Evolutionary conservation across 345 rosid genomes (phyloP).

Genomic region (Hirschfeldia incana): DNA sequence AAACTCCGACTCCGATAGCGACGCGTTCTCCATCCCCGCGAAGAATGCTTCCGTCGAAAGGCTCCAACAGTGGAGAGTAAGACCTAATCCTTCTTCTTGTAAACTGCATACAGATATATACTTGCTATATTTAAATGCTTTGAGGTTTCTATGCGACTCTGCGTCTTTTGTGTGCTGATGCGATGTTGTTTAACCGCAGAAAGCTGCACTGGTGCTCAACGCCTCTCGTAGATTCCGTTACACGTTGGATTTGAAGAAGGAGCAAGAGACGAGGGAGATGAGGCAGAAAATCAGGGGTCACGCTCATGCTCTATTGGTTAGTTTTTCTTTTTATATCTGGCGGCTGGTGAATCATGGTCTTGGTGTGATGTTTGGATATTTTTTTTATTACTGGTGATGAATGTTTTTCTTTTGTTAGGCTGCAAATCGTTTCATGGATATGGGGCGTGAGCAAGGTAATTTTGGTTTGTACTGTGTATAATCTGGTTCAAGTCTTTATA

Average conservation of each 20-base stretch:
- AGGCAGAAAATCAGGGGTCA: slow-evolving; percentile 71
- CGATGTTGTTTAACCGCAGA: slow-evolving; percentile 46
- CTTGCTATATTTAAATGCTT: neutral
- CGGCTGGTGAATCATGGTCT: slow-evolving; percentile 13
- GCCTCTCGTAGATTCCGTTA: slow-evolving; percentile 97
- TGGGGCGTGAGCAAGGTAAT: slow-evolving; percentile 55
- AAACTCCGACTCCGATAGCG: slow-evolving; percentile 40
- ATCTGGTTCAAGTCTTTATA: neutral
- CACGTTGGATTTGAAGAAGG: slow-evolving; percentile 88
- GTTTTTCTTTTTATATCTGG: neutral
- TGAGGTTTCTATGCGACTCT: too few species aligned
- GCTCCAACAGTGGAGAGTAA: slow-evolving; percentile 89
- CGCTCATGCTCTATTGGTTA: slow-evolving; percentile 66
- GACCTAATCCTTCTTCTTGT: neutral
- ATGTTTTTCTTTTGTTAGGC: slow-evolving; percentile 50
- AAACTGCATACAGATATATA: neutral
- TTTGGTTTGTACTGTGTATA: neutral
- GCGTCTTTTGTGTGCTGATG: too few species aligned
- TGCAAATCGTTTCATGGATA: slow-evolving; percentile 67
- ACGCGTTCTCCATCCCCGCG: slow-evolving; percentile 64
- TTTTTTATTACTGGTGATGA: slow-evolving; percentile 3
- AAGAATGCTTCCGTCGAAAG: slow-evolving; percentile 69
- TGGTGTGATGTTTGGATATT: neutral
- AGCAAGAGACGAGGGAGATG: slow-evolving; percentile 64
- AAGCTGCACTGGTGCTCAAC: slow-evolving; percentile 93